Evolutionary conservation across 31 red algal genomes (phyloP).

Genomic region (Porphyra umbilicalis): DNA sequence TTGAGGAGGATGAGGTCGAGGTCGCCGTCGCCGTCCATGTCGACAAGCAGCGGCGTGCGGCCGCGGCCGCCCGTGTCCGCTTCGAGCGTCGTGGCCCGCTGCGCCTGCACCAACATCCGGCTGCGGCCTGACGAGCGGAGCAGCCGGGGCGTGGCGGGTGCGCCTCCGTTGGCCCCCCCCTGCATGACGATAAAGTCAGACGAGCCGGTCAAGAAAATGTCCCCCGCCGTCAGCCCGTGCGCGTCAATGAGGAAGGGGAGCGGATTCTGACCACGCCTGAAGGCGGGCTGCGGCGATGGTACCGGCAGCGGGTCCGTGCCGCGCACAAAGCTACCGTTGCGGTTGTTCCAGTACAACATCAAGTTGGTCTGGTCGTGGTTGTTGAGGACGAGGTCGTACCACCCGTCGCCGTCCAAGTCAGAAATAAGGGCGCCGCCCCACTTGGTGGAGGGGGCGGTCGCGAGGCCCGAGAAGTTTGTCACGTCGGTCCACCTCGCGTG

Average conservation of each 20-base stretch:
- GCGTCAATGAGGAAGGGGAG: neutral
- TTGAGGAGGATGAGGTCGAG: constrained; percentile 26
- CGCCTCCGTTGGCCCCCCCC: neutral
- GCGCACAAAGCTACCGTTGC: neutral
- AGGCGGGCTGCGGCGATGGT: too few relatives aligned
- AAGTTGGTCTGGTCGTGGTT: constrained; percentile 5
- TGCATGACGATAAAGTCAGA: neutral
- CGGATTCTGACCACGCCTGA: neutral
- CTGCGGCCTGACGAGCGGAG: neutral
- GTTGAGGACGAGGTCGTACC: constrained; percentile 7
- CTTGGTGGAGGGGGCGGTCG: neutral
- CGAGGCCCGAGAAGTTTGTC: neutral
- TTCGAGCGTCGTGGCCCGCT: constrained; percentile 1
- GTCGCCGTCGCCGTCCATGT: constrained; percentile 11
- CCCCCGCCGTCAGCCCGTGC: neutral
- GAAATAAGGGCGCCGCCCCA: neutral
- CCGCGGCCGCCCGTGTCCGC: constrained; percentile 17
- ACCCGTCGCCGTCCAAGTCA: neutral
- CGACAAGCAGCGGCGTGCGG: constrained; percentile 24
- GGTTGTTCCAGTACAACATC: neutral
- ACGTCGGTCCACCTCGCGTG: neutral
- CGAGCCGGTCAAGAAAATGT: neutral
- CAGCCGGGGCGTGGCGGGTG: neutral
- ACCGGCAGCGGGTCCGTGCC: neutral
- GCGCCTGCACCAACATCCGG: neutral